Percentiles rank a stretch among this genome's conserved stretches.
Evolutionary conservation across 2,329 filamentous ascomycete genomes (phyloP).

Genomic region (Talaromyces albobiverticillius): DNA sequence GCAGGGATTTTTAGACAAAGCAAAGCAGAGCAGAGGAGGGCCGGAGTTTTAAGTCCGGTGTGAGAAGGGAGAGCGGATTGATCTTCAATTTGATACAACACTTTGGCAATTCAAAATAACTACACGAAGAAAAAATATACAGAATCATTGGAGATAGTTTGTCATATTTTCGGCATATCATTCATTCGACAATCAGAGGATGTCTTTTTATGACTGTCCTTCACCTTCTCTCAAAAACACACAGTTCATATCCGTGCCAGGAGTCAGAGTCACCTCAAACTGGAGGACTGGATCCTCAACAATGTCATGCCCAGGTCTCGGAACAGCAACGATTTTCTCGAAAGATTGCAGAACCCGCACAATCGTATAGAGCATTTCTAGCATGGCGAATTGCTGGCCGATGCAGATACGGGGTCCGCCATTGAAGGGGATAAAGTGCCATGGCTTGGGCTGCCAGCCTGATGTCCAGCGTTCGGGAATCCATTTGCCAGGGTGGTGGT

Average conservation of each 20-base stretch:
- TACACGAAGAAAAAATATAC: background rate
- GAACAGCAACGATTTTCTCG: conserved; percentile 34
- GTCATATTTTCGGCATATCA: background rate
- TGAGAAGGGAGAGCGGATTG: too few relatives aligned
- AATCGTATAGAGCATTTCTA: conserved; percentile 55
- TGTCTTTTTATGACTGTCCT: background rate
- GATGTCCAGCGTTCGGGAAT: conserved; percentile 52
- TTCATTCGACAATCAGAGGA: background rate
- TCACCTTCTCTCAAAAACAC: conserved; percentile 34
- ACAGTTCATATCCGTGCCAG: conserved; percentile 37
- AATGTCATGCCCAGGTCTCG: conserved; percentile 27
- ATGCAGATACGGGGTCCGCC: conserved; percentile 55
- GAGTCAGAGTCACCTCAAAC: conserved; percentile 39
- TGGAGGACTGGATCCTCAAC: conserved; percentile 34
- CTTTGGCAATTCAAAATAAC: too few relatives aligned
- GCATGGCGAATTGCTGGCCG: conserved; percentile 59
- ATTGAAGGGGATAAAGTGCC: conserved; percentile 56
- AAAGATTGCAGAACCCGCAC: conserved; percentile 43
- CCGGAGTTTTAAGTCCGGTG: too few relatives aligned
- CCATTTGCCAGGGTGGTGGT: conserved; percentile 43
- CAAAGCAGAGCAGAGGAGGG: too few relatives aligned
- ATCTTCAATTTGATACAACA: background rate
- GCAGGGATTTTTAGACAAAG: too few relatives aligned
- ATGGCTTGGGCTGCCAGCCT: conserved; percentile 50
- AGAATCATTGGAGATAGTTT: background rate